Evolutionary conservation across 2,329 filamentous ascomycete genomes (phyloP).

Genomic region (Endocalyx cinctus): DNA sequence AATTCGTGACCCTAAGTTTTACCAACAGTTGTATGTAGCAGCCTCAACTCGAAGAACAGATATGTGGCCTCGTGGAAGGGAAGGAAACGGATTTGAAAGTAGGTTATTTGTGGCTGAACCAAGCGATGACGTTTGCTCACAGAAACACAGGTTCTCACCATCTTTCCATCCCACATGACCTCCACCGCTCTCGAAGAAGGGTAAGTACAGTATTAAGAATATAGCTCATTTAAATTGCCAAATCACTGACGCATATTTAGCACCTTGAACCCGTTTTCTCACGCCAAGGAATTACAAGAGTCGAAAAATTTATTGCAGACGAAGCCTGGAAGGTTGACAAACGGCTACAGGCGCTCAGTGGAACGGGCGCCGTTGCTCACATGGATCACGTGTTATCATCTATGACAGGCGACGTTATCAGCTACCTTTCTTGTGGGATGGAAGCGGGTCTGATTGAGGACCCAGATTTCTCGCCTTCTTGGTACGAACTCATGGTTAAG

Average conservation of each 20-base stretch:
- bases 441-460: constrained; percentile 2
- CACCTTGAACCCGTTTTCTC: constrained; percentile 7
- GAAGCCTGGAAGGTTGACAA: constrained; percentile 2
- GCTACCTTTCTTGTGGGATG: constrained; percentile 3
- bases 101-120: too few species aligned
- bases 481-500: constrained; percentile 2
- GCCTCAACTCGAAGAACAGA: constrained; percentile 4
- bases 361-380: not conserved
- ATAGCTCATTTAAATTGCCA: too few species aligned
- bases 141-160: constrained; percentile 2
- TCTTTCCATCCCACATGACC: constrained; percentile 5
- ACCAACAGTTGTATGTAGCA: constrained; percentile 6
- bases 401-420: constrained; percentile 5
- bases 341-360: not conserved
- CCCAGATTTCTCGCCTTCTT: not conserved
- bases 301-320: constrained; percentile 2
- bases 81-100: constrained; percentile 3
- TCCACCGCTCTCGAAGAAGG: constrained; percentile 7
- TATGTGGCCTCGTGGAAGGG: constrained; percentile 1
- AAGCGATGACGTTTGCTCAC: constrained; percentile 1
- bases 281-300: constrained; percentile 3
- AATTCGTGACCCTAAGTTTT: constrained; percentile 7
- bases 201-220: too few species aligned
- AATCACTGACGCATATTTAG: too few species aligned
- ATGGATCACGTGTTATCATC: constrained; percentile 4